Conservation (phyloP, 1,284 basidiomycete genomes). For the Porogramme epimiltina region DNA sequence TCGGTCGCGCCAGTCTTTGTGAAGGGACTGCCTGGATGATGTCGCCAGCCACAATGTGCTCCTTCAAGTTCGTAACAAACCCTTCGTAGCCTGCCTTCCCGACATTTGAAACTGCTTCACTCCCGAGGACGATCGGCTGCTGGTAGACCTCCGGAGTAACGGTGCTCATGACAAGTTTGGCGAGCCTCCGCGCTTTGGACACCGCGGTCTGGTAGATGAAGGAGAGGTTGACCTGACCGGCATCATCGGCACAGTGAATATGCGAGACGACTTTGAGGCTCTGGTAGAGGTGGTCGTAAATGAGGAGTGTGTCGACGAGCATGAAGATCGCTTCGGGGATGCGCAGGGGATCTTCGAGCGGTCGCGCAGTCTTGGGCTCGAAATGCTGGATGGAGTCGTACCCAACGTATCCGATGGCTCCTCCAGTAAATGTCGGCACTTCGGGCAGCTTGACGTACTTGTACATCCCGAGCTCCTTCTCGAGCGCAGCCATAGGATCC, state of each 20-base stretch:
- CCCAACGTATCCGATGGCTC: constrained; percentile 96
- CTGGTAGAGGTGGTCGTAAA: constrained; percentile 98
- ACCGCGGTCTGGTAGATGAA: constrained; percentile 85
- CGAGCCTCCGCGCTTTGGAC: constrained; percentile 75
- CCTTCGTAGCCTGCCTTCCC: constrained; percentile 92
- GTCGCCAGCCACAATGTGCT: constrained; percentile 94
- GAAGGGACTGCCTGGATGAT: constrained; percentile 99
- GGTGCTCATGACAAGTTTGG: constrained; percentile 63
- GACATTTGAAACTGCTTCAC: constrained; percentile 84
- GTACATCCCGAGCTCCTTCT: constrained; percentile 87
- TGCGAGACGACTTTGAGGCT: constrained; percentile 95
- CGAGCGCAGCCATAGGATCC: constrained; percentile 85
- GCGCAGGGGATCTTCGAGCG: constrained; percentile 73
- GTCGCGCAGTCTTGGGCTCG: constrained; percentile 86
- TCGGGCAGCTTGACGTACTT: constrained; percentile 91
- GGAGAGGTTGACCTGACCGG: constrained; percentile 63
- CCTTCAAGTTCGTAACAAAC: constrained; percentile 91
- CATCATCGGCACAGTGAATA: constrained; percentile 80
- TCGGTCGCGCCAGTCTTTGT: constrained; percentile 86
- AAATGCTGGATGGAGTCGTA: constrained; percentile 98
- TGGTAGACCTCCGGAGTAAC: constrained; percentile 70
- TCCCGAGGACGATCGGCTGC: constrained; percentile 69
- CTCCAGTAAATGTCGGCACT: constrained; percentile 94
- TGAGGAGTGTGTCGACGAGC: constrained; percentile 92
- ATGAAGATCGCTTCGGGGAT: constrained; percentile 98